A percentile compares a stretch with the other conserved stretches of the same genome.
phyloP scores from a whole-genome alignment of 495 filamentous ascomycete genomes.

The Podospora pseudocomata region DNA sequence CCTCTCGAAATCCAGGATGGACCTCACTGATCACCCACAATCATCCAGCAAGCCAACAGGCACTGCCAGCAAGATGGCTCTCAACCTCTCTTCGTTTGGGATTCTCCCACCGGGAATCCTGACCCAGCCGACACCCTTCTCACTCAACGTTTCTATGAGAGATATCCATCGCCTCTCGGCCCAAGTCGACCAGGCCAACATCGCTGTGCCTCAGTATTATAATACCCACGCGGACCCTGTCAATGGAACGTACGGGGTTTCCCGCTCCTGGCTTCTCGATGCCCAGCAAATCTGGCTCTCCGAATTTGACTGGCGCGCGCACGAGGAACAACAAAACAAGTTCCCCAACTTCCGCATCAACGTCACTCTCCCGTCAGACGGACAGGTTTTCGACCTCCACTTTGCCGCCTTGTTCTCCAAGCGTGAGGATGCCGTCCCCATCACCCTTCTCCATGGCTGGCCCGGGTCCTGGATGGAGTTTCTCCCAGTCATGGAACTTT shows the following conservation, averaged over 20 bases:
- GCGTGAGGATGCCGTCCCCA: conserved; percentile 56
- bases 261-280: conserved; percentile 52
- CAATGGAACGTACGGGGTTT: conserved; percentile 49
- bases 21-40: not conserved
- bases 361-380: conserved; percentile 43
- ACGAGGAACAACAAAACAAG: conserved; percentile 56
- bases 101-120: not conserved
- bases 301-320: conserved; percentile 47
- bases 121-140: not conserved
- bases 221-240: conserved; percentile 15
- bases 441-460: conserved; percentile 49
- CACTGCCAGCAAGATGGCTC: not conserved
- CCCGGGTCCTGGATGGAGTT: conserved; percentile 58
- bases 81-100: conserved; percentile 9
- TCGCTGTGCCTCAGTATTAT: conserved; percentile 17
- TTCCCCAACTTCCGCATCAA: conserved; percentile 59
- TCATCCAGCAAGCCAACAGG: not conserved
- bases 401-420: conserved; percentile 62
- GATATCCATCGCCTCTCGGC: conserved; percentile 8
- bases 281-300: conserved; percentile 53
- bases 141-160: conserved; percentile 4
- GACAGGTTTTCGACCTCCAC: conserved; percentile 49
- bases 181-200: conserved; percentile 5
- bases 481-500: conserved; percentile 36
- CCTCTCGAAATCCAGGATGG: not conserved